Conservation (phyloP, 441 rosid genomes). For the Syzygium malaccense region DNA sequence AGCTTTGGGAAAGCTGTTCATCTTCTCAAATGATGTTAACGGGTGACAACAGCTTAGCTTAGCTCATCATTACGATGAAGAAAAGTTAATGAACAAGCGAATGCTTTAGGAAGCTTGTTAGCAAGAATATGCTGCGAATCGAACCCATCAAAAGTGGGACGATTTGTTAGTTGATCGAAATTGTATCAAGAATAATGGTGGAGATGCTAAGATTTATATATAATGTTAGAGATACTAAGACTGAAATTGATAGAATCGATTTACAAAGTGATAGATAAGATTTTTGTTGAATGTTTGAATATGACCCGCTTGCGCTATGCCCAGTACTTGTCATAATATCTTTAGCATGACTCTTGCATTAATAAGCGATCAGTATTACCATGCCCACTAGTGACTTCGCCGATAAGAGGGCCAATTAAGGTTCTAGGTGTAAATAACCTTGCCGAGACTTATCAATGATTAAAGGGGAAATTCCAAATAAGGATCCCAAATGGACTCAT, state of each 20-base stretch:
- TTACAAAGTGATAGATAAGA: not conserved
- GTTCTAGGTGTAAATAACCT: not conserved
- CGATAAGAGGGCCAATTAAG: not conserved
- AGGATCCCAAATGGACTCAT: no score
- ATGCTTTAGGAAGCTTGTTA: not conserved
- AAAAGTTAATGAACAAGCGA: not conserved
- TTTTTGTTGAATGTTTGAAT: no score
- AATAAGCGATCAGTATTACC: no score
- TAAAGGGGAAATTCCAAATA: no score
- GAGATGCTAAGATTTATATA: no score
- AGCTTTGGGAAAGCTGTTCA: no score
- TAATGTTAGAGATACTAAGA: no score
- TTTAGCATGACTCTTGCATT: not conserved
- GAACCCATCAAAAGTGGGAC: no score
- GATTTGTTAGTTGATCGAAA: no score
- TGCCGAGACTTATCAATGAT: not conserved
- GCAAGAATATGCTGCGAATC: not conserved
- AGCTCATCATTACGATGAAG: not conserved
- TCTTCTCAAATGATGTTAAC: accelerated
- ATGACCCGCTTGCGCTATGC: not conserved
- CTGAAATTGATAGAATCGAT: no score
- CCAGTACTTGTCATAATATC: not conserved
- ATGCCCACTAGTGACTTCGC: not conserved
- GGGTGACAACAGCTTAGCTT: not conserved
- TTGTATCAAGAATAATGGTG: no score